Percentiles rank a stretch among this genome's conserved stretches.
These are phyloP conservation scores for Didymella keratinophila DNA, from an alignment of 2,329 filamentous ascomycete genomes.

Conservation along the genomic window DNA sequence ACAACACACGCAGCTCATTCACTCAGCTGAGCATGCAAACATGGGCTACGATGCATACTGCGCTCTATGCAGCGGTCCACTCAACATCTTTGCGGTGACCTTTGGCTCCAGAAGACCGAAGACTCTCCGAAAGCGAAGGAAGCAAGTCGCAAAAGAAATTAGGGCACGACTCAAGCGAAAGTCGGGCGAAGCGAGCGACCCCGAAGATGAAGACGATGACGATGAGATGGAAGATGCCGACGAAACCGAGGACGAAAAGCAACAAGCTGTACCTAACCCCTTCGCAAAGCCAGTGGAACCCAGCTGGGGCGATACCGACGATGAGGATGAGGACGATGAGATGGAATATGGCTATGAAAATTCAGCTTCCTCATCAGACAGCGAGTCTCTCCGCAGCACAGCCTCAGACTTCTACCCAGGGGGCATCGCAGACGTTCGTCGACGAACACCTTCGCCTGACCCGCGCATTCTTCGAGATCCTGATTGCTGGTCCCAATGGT, in stretches of 20 bases:
- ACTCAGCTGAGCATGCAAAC: not conserved
- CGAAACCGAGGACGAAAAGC: not conserved
- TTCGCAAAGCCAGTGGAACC: not conserved
- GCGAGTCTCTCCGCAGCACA: not conserved
- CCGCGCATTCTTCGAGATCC: not conserved
- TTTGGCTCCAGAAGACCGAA: slow-evolving; percentile 17
- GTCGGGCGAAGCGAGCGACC: not conserved
- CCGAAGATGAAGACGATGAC: not conserved
- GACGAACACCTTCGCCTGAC: not conserved
- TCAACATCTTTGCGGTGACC: slow-evolving; percentile 6
- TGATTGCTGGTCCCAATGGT: not conserved
- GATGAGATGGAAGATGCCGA: not conserved
- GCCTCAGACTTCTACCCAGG: not conserved
- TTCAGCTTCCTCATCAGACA: not conserved
- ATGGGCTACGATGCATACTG: slow-evolving; percentile 35
- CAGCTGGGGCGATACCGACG: not conserved
- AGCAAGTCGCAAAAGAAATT: not conserved
- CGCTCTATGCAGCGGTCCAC: slow-evolving; percentile 26
- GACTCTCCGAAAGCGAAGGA: slow-evolving; percentile 2
- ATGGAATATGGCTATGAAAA: not conserved
- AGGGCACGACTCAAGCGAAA: not conserved
- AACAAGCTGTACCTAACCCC: not conserved
- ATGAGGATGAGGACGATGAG: not conserved
- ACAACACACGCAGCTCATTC: not conserved
- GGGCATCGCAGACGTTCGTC: not conserved